Percentiles rank a stretch among this genome's conserved stretches.
phyloP scores from a whole-genome alignment of 2,329 filamentous ascomycete genomes.

The Chalara sp. region DNA sequence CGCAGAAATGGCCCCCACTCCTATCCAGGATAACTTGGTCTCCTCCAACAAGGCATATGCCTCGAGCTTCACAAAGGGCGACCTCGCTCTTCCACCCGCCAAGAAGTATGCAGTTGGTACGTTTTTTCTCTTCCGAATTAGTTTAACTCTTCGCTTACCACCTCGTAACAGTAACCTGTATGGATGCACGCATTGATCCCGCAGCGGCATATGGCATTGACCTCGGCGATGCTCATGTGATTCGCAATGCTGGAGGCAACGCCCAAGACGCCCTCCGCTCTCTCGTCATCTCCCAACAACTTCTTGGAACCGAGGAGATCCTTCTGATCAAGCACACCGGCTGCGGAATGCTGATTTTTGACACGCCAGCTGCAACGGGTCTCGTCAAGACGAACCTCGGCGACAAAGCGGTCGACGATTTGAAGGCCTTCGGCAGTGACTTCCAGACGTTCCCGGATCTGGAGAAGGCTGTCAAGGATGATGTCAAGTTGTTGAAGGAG shows the following conservation, averaged over 20 bases:
- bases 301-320: constrained; percentile 70
- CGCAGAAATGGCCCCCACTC: constrained; percentile 21
- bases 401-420: constrained; percentile 33
- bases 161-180: constrained; percentile 57
- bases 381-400: constrained; percentile 53
- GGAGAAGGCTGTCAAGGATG: constrained; percentile 56
- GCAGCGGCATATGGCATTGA: constrained; percentile 61
- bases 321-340: constrained; percentile 46
- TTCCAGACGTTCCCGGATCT: constrained; percentile 48
- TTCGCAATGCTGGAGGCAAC: constrained; percentile 66
- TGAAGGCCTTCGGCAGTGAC: constrained; percentile 20
- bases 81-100: constrained; percentile 61
- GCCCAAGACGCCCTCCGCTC: constrained; percentile 65
- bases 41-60: constrained; percentile 51
- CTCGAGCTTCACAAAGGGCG: constrained; percentile 55
- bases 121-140: constrained; percentile 13
- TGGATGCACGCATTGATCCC: constrained; percentile 72
- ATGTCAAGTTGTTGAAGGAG: constrained; percentile 56
- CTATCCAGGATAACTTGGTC: constrained; percentile 47
- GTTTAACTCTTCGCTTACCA: constrained; percentile 4
- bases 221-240: constrained; percentile 72
- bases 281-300: constrained; percentile 71
- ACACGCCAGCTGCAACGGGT: constrained; percentile 47
- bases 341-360: constrained; percentile 67
- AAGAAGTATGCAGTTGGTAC: constrained; percentile 61